Conservation (phyloP, 2,329 filamentous ascomycete genomes). For the Botrytis squamosa region DNA sequence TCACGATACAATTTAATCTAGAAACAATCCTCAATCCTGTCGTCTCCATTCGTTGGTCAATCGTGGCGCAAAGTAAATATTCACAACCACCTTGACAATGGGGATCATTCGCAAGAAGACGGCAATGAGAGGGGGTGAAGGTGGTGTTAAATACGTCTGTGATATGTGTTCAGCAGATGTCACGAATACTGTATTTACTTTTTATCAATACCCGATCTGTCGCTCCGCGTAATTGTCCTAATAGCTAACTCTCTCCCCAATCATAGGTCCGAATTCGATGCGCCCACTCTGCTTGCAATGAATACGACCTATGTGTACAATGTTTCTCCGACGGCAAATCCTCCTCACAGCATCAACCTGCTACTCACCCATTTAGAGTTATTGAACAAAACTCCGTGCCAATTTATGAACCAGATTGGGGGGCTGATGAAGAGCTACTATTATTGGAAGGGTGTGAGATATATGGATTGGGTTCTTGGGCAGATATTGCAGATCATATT, state of each 20-base stretch:
- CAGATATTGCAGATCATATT: slow-evolving; percentile 96
- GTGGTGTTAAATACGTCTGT: slow-evolving; percentile 92
- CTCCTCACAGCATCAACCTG: slow-evolving; percentile 81
- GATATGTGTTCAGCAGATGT: slow-evolving; percentile 97
- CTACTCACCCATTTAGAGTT: slow-evolving; percentile 83
- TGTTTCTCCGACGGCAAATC: slow-evolving; percentile 84
- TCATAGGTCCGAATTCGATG: slow-evolving; percentile 88
- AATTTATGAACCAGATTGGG: slow-evolving; percentile 93
- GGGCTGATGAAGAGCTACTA: slow-evolving; percentile 93
- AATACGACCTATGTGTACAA: slow-evolving; percentile 95
- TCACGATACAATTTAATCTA: neutral
- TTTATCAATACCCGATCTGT: neutral
- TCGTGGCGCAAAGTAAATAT: slow-evolving; percentile 12
- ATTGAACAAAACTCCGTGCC: slow-evolving; percentile 99
- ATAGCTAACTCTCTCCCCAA: slow-evolving; percentile 17
- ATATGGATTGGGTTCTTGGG: slow-evolving; percentile 95
- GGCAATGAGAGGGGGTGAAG: slow-evolving; percentile 78
- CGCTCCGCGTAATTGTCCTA: neutral
- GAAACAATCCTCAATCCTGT: neutral
- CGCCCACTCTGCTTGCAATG: slow-evolving; percentile 71
- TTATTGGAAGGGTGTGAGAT: slow-evolving; percentile 92
- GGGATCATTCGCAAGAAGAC: slow-evolving; percentile 97
- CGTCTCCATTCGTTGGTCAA: neutral
- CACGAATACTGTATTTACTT: slow-evolving; percentile 80
- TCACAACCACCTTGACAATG: slow-evolving; percentile 52